phyloP scores from a whole-genome alignment of 495 filamentous ascomycete genomes.

The Oleoguttula mirabilis region DNA sequence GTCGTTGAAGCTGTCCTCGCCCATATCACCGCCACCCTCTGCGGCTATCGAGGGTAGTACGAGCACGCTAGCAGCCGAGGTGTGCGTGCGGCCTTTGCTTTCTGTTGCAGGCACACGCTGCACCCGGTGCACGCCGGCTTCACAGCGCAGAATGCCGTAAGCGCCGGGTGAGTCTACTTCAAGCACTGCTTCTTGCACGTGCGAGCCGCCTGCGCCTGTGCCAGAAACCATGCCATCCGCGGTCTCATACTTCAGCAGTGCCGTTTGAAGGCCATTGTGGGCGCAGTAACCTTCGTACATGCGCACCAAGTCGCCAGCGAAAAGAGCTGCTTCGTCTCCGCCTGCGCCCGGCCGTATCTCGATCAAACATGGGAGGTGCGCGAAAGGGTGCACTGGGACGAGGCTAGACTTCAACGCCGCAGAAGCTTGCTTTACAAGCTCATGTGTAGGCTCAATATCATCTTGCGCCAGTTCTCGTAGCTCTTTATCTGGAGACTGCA shows the following conservation, averaged over 20 bases:
- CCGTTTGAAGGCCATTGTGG: slow-evolving; percentile 45
- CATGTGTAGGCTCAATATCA: slow-evolving; percentile 55
- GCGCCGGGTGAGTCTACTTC: slow-evolving; percentile 68
- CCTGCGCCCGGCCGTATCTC: slow-evolving; percentile 93
- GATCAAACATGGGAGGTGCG: slow-evolving; percentile 78
- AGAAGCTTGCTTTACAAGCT: slow-evolving; percentile 46
- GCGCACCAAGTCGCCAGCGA: slow-evolving; percentile 70
- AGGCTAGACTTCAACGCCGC: slow-evolving; percentile 58
- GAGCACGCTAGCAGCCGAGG: slow-evolving; percentile 80
- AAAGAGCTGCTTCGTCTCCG: slow-evolving; percentile 79
- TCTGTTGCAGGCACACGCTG: slow-evolving; percentile 89
- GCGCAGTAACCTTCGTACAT: slow-evolving; percentile 83
- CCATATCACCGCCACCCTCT: slow-evolving; percentile 32
- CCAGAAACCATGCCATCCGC: slow-evolving; percentile 38
- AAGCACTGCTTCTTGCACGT: slow-evolving; percentile 69
- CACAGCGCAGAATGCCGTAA: slow-evolving; percentile 67
- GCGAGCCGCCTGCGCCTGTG: slow-evolving; percentile 28
- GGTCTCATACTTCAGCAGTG: slow-evolving; percentile 41
- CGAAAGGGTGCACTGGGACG: slow-evolving; percentile 83
- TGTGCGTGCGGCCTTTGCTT: slow-evolving; percentile 79
- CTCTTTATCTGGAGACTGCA: slow-evolving; percentile 45
- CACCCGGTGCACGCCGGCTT: slow-evolving; percentile 89
- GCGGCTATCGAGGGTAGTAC: slow-evolving; percentile 76
- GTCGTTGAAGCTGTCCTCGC: slow-evolving; percentile 54
- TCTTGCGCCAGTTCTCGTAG: slow-evolving; percentile 59